Percentiles rank a stretch among this genome's conserved stretches.
Conservation (phyloP, 768 basidiomycete species). For the Wakefieldia striispora region DNA sequence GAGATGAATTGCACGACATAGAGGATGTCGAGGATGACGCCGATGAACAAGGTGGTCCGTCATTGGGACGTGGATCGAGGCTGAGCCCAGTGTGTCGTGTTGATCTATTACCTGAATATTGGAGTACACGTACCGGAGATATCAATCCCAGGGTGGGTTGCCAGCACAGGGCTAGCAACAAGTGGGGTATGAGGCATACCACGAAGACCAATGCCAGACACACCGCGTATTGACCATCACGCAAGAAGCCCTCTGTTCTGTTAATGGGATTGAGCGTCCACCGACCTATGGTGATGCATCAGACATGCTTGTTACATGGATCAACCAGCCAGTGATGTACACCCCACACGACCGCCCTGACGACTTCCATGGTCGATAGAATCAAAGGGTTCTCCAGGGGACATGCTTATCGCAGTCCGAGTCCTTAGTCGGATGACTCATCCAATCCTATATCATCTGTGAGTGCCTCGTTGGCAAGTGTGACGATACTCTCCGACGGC, state of each 20-base stretch:
- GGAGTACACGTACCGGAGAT: too few species aligned
- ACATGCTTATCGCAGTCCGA: constrained; percentile 57
- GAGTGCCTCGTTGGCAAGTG: constrained; percentile 81
- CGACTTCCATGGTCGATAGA: constrained; percentile 85
- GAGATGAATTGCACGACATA: constrained; percentile 41
- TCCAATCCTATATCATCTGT: constrained; percentile 48
- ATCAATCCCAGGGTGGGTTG: too few species aligned
- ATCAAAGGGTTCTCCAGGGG: constrained; percentile 62
- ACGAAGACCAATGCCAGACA: too few species aligned
- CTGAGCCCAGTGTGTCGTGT: too few species aligned
- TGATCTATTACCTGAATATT: not conserved
- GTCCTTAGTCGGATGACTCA: constrained; percentile 67
- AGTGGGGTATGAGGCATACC: too few species aligned
- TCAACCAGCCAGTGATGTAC: constrained; percentile 42
- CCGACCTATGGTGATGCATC: constrained; percentile 48
- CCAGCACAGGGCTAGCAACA: not conserved
- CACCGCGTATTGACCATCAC: constrained; percentile 91
- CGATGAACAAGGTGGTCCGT: too few species aligned
- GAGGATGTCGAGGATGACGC: constrained; percentile 43
- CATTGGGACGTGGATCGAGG: too few species aligned
- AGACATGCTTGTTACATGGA: not conserved
- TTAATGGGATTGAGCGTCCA: constrained; percentile 92
- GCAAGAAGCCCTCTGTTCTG: constrained; percentile 90
- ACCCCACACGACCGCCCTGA: constrained; percentile 67
- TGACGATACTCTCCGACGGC: constrained; percentile 64